Conservation (phyloP, 768 basidiomycete species). For the Baorangia bicolor region DNA sequence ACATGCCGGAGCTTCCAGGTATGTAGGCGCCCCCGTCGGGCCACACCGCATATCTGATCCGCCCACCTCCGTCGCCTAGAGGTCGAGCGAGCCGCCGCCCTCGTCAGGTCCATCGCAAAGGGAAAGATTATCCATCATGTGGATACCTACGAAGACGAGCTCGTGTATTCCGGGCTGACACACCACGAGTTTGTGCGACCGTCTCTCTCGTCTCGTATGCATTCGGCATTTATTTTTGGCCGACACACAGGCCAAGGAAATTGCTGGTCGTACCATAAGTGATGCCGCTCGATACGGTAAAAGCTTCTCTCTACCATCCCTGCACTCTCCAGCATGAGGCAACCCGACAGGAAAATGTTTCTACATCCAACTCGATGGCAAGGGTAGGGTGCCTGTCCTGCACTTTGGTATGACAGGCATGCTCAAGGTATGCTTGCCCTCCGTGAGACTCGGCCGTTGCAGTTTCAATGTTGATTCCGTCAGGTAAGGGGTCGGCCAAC, state of each 20-base stretch:
- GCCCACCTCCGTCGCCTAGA: constrained; percentile 38
- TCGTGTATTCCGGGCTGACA: constrained; percentile 60
- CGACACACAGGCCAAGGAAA: constrained; percentile 47
- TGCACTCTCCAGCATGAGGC: neutral
- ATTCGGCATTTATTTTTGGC: constrained; percentile 8
- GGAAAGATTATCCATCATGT: constrained; percentile 57
- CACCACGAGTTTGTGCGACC: constrained; percentile 60
- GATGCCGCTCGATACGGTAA: constrained; percentile 56
- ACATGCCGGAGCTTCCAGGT: constrained; percentile 54
- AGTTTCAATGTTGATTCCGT: neutral
- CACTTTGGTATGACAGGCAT: constrained; percentile 90
- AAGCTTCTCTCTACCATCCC: neutral
- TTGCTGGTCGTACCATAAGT: constrained; percentile 48
- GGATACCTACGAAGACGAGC: constrained; percentile 55
- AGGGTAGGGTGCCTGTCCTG: constrained; percentile 62
- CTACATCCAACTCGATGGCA: constrained; percentile 62
- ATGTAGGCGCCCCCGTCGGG: too few relatives aligned
- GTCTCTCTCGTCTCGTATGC: neutral
- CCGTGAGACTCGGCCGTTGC: neutral
- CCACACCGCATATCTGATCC: neutral
- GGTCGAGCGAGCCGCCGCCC: constrained; percentile 63
- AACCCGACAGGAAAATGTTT: constrained; percentile 54
- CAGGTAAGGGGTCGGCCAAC: constrained; percentile 49
- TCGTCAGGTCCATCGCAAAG: constrained; percentile 50
- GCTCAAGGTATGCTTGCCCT: constrained; percentile 49